phyloP scores from a whole-genome alignment of 1,284 basidiomycete species.

The Macrocybe sp. region DNA sequence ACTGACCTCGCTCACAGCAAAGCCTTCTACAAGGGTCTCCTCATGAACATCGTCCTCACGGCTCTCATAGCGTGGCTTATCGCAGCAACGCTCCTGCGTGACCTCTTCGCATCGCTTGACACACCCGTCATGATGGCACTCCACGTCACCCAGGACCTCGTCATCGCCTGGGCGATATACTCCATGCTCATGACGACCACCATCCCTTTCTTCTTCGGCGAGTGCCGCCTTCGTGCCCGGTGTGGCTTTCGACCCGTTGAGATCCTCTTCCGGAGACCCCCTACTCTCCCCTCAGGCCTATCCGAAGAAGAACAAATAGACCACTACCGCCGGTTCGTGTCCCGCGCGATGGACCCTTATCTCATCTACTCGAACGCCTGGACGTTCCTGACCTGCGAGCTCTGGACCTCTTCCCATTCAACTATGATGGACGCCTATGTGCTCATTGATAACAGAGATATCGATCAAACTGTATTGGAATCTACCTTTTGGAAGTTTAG shows the following conservation, averaged over 20 bases:
- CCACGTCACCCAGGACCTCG: slow-evolving; percentile 19
- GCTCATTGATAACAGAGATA: slow-evolving; percentile 15
- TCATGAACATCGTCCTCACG: slow-evolving; percentile 20
- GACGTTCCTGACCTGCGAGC: slow-evolving; percentile 23
- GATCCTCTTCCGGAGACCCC: slow-evolving; percentile 23
- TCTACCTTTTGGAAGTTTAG: slow-evolving; percentile 23
- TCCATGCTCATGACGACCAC: slow-evolving; percentile 22
- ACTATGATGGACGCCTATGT: slow-evolving; percentile 22
- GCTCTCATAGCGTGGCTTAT: slow-evolving; percentile 15
- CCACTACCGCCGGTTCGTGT: slow-evolving; percentile 19
- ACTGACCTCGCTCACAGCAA: slow-evolving; percentile 11
- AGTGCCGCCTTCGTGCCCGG: slow-evolving; percentile 23
- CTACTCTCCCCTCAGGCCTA: slow-evolving; percentile 6
- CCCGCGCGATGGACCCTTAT: slow-evolving; percentile 20
- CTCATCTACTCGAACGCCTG: slow-evolving; percentile 20
- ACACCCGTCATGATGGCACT: slow-evolving; percentile 14
- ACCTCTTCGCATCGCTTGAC: slow-evolving; percentile 14
- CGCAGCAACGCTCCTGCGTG: slow-evolving; percentile 12
- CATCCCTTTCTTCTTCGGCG: slow-evolving; percentile 26
- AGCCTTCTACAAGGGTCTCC: slow-evolving; percentile 19
- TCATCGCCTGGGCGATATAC: slow-evolving; percentile 19
- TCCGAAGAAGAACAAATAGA: slow-evolving; percentile 13
- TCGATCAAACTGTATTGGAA: slow-evolving; percentile 22
- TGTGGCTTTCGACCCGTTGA: slow-evolving; percentile 26
- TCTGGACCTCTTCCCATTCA: slow-evolving; percentile 23